A percentile compares a stretch with the other conserved stretches of the same genome.
Evolutionary conservation across 1,284 basidiomycete genomes (phyloP).

Genomic region (Sporisorium exsertum): DNA sequence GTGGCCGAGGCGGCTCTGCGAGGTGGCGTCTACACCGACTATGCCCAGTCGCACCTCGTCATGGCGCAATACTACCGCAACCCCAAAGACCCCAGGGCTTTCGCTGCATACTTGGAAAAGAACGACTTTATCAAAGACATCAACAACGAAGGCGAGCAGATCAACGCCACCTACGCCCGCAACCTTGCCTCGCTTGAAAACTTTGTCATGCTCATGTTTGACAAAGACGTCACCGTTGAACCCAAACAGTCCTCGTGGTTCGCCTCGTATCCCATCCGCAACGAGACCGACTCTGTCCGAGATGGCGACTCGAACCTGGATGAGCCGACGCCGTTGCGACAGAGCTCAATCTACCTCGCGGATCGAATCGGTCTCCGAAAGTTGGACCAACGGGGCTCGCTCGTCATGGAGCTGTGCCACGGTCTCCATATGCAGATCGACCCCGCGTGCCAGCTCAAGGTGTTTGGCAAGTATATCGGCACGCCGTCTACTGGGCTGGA

Average conservation of each 20-base stretch:
- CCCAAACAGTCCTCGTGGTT: conserved; percentile 67
- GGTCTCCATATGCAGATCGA: conserved; percentile 66
- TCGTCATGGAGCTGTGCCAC: conserved; percentile 61
- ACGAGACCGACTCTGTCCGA: conserved; percentile 25
- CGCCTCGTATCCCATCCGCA: conserved; percentile 55
- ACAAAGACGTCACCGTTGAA: conserved; percentile 62
- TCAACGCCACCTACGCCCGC: conserved; percentile 61
- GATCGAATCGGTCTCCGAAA: conserved; percentile 88
- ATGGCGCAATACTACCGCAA: conserved; percentile 95
- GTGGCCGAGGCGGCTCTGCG: conserved; percentile 79
- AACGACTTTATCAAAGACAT: conserved; percentile 74
- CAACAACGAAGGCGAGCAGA: conserved; percentile 65
- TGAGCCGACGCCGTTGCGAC: conserved; percentile 76
- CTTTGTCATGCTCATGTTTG: conserved; percentile 69
- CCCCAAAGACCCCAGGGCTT: conserved; percentile 73
- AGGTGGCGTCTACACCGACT: conserved; percentile 79
- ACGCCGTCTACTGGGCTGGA: conserved; percentile 34
- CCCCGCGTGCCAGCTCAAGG: conserved; percentile 60
- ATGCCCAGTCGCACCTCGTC: conserved; percentile 63
- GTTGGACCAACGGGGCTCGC: conserved; percentile 78
- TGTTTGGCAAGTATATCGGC: conserved; percentile 63
- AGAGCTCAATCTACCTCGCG: conserved; percentile 81
- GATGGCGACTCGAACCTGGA: conserved; percentile 5
- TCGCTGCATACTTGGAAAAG: conserved; percentile 77
- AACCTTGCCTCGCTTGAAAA: conserved; percentile 62